A percentile compares a stretch with the other conserved stretches of the same genome.
These are phyloP conservation scores for Theobroma grandiflorum DNA, from an alignment of 441 rosid species.

Conservation along the genomic window DNA sequence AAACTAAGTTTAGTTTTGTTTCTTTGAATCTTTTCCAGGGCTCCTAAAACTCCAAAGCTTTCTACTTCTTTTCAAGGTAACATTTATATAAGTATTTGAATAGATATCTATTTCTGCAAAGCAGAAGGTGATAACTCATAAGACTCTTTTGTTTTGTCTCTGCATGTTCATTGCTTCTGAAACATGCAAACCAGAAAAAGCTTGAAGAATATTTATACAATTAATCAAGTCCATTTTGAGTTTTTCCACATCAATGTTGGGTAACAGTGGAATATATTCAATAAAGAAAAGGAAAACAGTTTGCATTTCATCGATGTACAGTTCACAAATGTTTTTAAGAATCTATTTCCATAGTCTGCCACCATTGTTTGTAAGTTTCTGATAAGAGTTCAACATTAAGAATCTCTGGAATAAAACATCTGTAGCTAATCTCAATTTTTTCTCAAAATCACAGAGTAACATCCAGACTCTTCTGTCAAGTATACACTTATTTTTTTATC, in stretches of 20 bases:
- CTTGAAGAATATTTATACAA: not conserved
- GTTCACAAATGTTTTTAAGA: constrained; percentile 9
- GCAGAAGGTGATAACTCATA: not conserved
- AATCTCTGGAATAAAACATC: not conserved
- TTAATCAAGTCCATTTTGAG: too few species aligned
- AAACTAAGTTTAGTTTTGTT: not conserved
- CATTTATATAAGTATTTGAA: not conserved
- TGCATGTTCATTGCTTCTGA: not conserved
- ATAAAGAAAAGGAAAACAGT: not conserved
- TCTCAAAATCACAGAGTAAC: not conserved
- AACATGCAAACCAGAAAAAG: constrained; percentile 10
- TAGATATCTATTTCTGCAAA: not conserved
- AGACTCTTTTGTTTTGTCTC: not conserved
- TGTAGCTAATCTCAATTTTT: not conserved
- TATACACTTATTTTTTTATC: not conserved
- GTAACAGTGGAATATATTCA: not conserved
- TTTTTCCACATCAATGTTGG: too few species aligned
- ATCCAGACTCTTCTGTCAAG: not conserved
- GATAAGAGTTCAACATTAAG: not conserved
- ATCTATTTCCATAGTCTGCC: constrained; percentile 4
- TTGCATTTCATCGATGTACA: too few species aligned
- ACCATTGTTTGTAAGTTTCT: not conserved
- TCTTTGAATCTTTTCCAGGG: constrained; percentile 8
- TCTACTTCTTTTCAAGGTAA: constrained; percentile 1
- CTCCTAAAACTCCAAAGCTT: constrained; percentile 26